Conservation (phyloP, 306 rosid species). For the Potentilla sterilis region DNA sequence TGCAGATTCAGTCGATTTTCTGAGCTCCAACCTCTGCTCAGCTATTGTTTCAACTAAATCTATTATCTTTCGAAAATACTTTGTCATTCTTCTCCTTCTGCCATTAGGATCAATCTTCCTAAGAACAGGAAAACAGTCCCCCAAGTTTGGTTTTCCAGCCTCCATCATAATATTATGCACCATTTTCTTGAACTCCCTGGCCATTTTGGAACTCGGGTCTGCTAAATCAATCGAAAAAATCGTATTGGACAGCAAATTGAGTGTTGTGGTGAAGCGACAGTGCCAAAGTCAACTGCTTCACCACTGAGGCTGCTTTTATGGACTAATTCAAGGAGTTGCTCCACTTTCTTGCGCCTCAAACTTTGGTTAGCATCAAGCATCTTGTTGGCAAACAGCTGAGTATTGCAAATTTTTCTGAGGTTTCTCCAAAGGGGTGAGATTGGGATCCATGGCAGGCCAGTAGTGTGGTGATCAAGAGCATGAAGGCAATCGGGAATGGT, state of each 20-base stretch:
- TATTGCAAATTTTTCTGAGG: slow-evolving; percentile 35
- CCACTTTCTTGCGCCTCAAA: slow-evolving; percentile 24
- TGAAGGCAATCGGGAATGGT: slow-evolving; percentile 29
- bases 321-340: slow-evolving; percentile 15
- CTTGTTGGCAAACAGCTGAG: slow-evolving; percentile 24
- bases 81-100: not conserved
- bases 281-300: slow-evolving; percentile 30
- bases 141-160: slow-evolving; percentile 40
- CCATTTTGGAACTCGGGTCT: slow-evolving; percentile 28
- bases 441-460: slow-evolving; percentile 41
- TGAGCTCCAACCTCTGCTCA: slow-evolving; percentile 28
- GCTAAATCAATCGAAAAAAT: slow-evolving; percentile 41
- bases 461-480: slow-evolving; percentile 23
- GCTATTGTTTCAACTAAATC: slow-evolving; percentile 15
- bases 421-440: slow-evolving; percentile 35
- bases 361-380: slow-evolving; percentile 34
- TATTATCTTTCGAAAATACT: slow-evolving; percentile 18
- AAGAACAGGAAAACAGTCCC: slow-evolving; percentile 40
- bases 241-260: slow-evolving; percentile 39
- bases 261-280: slow-evolving; percentile 25
- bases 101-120: slow-evolving; percentile 45
- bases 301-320: slow-evolving; percentile 6
- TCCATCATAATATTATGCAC: slow-evolving; percentile 28
- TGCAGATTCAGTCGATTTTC: slow-evolving; percentile 4
- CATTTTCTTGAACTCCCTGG: slow-evolving; percentile 31